Conservation (phyloP, 345 rosid genomes). For the Gossypium herbaceum region DNA sequence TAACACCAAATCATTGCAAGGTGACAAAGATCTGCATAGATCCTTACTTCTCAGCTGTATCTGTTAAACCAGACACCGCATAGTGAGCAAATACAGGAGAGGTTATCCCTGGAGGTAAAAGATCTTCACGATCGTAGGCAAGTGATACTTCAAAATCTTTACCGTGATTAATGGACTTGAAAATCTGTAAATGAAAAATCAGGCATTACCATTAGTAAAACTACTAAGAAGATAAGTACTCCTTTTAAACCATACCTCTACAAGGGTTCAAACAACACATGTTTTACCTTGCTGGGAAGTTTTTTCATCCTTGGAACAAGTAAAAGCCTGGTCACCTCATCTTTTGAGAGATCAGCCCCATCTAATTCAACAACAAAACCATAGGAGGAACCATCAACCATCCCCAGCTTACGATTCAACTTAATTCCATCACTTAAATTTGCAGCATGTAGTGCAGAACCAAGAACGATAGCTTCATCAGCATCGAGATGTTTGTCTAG, state of each 20-base stretch:
- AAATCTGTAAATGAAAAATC: constrained; percentile 55
- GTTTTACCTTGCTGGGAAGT: constrained; percentile 86
- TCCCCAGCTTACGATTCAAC: constrained; percentile 90
- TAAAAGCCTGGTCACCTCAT: constrained; percentile 66
- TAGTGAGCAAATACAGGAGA: constrained; percentile 75
- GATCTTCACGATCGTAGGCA: constrained; percentile 66
- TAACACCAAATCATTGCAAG: background rate
- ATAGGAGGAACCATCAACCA: constrained; percentile 88
- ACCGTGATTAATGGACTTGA: constrained; percentile 65
- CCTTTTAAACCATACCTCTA: background rate
- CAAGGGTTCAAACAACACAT: background rate
- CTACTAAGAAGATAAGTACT: constrained; percentile 15
- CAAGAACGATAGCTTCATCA: constrained; percentile 98
- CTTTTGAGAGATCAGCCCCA: constrained; percentile 68
- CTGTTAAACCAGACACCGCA: constrained; percentile 77
- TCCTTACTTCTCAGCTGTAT: constrained; percentile 78
- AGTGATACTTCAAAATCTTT: constrained; percentile 94
- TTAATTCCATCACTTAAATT: constrained; percentile 98
- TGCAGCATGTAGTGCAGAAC: constrained; percentile 87
- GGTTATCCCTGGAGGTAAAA: constrained; percentile 70
- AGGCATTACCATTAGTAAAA: constrained; percentile 18
- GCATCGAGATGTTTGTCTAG: constrained; percentile 98
- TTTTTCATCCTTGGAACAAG: constrained; percentile 93
- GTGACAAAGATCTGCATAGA: constrained; percentile 14
- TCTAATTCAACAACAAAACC: constrained; percentile 68